Base-by-base conservation (phyloP, 2,329 filamentous ascomycete genomes). In the Purpureocillium takamizusanense region DNA sequence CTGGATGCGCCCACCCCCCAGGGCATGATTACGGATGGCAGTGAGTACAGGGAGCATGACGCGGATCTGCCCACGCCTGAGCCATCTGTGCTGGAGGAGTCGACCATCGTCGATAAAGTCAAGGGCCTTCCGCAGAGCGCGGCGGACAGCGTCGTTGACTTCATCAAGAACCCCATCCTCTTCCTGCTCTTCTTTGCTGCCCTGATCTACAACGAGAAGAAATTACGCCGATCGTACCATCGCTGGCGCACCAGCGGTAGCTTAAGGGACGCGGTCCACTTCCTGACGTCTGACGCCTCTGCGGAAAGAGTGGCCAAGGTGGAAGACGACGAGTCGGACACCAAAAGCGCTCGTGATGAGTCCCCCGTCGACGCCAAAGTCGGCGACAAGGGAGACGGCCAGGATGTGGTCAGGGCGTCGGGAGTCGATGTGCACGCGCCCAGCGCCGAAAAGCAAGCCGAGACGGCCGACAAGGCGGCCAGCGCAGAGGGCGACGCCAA, bases 81-180 rank as follows among this genome's bases (percentile, higher is more conserved):
- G 34, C 42, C 58, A 12, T 33, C 25, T 6, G 40, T n/a, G n/a
- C 17, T 48, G 0, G 65, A 65, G 2, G 57, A 61, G 35, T 55
- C 59, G 9, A 65, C 61, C 11, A 63, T 79, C 13, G 59, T 75
- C 1, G 62, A 69, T 21, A 71, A 66, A 33, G 60, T 77, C 39
- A 70, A 66, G 49, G 59, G 63, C 21, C 54, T 80, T 1, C 73
- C 71, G 1, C 62, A 68, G 32, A 65, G 67, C 17, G 72, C 69
- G 0, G 61, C 63, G 0, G 63, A 70, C 31, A 74, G 64, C 40
- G 56, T 76, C 8, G 52, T 72, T 7, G 74, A 79, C 32, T 67
- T 80, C 11, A 52, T 80, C 32, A 69, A 63, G 38, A 78, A 78
- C 42, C 74, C 74, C 0, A 62, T 70, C 9, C 55, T 73, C 8